phyloP scores from a whole-genome alignment of 78 protist genomes.

The Emiliania huxleyi region DNA sequence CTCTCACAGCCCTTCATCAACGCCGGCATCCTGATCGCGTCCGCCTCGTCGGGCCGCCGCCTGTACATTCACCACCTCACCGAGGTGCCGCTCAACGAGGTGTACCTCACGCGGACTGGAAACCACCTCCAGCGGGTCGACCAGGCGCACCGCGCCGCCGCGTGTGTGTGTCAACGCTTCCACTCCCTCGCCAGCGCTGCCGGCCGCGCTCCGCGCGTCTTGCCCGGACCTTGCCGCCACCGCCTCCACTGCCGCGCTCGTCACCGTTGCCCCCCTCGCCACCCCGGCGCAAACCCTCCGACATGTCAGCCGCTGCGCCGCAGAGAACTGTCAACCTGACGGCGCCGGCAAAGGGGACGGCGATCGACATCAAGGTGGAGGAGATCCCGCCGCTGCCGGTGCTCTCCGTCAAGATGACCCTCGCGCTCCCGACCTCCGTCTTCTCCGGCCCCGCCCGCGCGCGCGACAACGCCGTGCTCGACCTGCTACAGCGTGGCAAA shows the following conservation, averaged over 20 bases:
- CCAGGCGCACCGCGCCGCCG: background rate
- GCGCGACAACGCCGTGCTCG: background rate
- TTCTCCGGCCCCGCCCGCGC: background rate
- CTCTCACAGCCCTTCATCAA: constrained; percentile 7
- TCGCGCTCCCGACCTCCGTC: background rate
- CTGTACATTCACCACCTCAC: background rate
- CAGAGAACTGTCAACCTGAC: background rate
- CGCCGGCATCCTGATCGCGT: background rate
- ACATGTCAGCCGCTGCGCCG: too few relatives aligned
- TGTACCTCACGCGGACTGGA: background rate
- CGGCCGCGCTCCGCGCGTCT: too few relatives aligned
- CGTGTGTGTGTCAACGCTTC: too few relatives aligned
- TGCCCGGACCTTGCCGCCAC: too few relatives aligned
- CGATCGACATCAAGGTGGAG: background rate
- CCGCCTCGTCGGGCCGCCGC: background rate
- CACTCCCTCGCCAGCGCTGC: too few relatives aligned
- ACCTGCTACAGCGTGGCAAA: background rate
- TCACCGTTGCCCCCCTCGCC: too few relatives aligned
- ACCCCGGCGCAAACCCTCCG: too few relatives aligned
- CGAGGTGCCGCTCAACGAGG: background rate
- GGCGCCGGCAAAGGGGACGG: too few relatives aligned
- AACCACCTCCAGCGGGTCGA: background rate
- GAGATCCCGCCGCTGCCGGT: background rate
- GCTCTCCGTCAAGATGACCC: background rate
- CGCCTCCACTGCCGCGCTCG: too few relatives aligned